Evolutionary conservation across 306 rosid species (phyloP).

Genomic region (Canavalia ensiformis): DNA sequence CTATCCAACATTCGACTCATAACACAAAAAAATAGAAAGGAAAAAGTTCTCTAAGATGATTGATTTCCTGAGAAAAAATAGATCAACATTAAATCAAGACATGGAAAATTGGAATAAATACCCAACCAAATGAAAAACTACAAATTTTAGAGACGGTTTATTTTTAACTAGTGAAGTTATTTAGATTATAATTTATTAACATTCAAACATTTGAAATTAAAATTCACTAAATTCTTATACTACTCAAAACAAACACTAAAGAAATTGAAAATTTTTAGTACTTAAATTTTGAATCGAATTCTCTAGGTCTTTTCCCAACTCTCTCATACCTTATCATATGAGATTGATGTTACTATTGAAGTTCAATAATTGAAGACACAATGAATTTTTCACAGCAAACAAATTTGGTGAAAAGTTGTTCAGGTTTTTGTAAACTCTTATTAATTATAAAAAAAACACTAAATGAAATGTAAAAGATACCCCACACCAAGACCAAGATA

Average conservation of each 20-base stretch:
- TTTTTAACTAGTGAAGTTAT: not conserved
- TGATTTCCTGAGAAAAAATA: not conserved
- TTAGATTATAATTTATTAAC: no score
- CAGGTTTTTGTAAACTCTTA: conserved; percentile 7
- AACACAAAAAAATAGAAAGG: no score
- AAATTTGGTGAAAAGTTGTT: not conserved
- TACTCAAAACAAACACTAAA: not conserved
- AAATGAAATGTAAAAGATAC: not conserved
- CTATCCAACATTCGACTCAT: no score
- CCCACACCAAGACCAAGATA: not conserved
- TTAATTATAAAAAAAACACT: not conserved
- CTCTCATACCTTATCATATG: not conserved
- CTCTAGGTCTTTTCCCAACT: not conserved
- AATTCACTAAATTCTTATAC: no score
- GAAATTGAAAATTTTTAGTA: no score
- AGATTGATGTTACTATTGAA: not conserved
- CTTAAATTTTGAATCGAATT: not conserved
- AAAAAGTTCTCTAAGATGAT: no score
- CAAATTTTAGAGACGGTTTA: not conserved
- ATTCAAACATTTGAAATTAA: no score
- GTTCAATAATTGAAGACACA: conserved; percentile 23
- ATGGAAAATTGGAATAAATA: not conserved
- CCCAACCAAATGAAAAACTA: not conserved
- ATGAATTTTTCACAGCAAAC: not conserved
- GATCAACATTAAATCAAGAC: not conserved